Evolutionary conservation across 768 basidiomycete genomes (phyloP).

Genomic region (Termitomyces sp.): DNA sequence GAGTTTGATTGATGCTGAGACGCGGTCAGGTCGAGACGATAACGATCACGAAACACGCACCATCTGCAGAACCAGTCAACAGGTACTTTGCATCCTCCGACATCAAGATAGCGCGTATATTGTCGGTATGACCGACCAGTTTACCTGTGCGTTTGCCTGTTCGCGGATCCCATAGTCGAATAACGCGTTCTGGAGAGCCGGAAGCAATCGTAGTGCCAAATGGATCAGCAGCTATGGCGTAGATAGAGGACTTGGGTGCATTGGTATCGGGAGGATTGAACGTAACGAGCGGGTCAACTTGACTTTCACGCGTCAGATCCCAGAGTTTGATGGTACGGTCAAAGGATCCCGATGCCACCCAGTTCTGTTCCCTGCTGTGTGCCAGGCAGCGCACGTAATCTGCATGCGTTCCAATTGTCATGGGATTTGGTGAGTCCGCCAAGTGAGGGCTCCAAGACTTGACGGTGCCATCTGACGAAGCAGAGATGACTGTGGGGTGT

Average conservation of each 20-base stretch:
- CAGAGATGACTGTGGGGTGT: constrained; percentile 68
- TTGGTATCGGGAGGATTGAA: constrained; percentile 66
- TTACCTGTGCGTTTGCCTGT: constrained; percentile 79
- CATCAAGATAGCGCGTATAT: constrained; percentile 86
- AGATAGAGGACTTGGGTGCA: constrained; percentile 69
- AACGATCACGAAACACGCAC: constrained; percentile 21
- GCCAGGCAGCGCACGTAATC: constrained; percentile 86
- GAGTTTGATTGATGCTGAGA: constrained; percentile 76
- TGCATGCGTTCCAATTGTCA: constrained; percentile 68
- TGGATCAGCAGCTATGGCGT: constrained; percentile 78
- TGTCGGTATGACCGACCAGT: constrained; percentile 96
- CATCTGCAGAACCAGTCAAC: constrained; percentile 84
- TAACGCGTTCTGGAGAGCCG: constrained; percentile 88
- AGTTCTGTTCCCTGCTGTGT: constrained; percentile 75
- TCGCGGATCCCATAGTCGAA: constrained; percentile 93
- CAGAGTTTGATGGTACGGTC: constrained; percentile 94
- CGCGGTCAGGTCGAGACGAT: neutral
- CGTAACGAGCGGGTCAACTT: constrained; percentile 54
- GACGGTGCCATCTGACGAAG: constrained; percentile 93
- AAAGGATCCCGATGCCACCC: constrained; percentile 93
- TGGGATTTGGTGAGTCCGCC: constrained; percentile 54
- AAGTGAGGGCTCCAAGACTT: constrained; percentile 92
- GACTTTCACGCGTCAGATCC: constrained; percentile 61
- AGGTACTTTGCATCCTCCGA: constrained; percentile 89
- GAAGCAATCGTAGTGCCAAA: constrained; percentile 81